Evolutionary conservation across 306 rosid genomes (phyloP), one percentile per base, ranked within the genome.

Genomic region (Betula pendula): DNA sequence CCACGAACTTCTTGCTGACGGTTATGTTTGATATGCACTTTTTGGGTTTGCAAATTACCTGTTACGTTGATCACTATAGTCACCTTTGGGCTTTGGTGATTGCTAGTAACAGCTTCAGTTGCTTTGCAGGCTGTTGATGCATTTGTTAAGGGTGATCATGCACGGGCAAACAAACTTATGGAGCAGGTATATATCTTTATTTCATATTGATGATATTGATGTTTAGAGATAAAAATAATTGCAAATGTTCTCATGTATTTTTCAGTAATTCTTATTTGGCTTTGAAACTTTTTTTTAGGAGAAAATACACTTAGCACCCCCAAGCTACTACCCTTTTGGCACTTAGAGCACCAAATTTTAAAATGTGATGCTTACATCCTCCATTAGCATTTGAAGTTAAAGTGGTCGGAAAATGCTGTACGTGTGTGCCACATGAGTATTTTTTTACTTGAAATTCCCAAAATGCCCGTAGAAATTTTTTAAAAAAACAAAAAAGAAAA

Each of bases 101-200:
- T 45, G 33, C 45, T 27, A 56, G 45, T 56, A 79, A 75, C 52
- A 5, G 20, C 59, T 31, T 67, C 47, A 63, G 24, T 56, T 74
- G 13, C 75, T 70, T 62, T 65, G 56, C 75, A 84, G 88, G 88
- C 88, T 55, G 68, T 81, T 53, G 78, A 84, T 38, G 88, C 85
- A 47, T 84, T 78, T 75, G 58, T 29, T 14, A 72, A 65, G 65
- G 63, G 81, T 71, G 85, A 84, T 71, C 48, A 27, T 77, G 83
- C 24, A 25, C 72, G 69, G 53, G 80, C 83, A 53, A 82, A 81
- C 33, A 77, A 80, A 74, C 73, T 84, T 50, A 40, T 71, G 14
- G 69, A 75, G 71, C 24, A 78, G 83, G 85, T 84, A 65, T 58
- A 31, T 3, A 45, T 44, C 4, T 17, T 44, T 31, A 14, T 45